Percentiles rank a stretch among this genome's conserved stretches.
phyloP scores from a whole-genome alignment of 106 monocot species.

The Allium fistulosum region DNA sequence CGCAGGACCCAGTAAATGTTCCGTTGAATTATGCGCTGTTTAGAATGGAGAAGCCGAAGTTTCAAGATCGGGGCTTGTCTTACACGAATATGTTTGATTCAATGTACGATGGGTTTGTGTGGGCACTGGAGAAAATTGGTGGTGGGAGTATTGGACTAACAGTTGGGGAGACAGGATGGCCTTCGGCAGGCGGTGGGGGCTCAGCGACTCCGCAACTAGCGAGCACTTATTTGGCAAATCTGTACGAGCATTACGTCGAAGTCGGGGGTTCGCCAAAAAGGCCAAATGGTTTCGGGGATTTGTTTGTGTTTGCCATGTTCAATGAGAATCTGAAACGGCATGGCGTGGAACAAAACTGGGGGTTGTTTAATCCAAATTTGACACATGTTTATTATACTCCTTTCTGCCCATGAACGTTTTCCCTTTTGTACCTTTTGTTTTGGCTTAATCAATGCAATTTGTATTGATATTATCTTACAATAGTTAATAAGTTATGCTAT shows the following conservation, averaged over 20 bases:
- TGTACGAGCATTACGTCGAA: not conserved
- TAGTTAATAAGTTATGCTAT: too few species aligned
- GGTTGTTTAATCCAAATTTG: not conserved
- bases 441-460: too few species aligned
- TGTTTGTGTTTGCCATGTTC: conserved; percentile 14
- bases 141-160: not conserved
- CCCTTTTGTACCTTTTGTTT: too few species aligned
- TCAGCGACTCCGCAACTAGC: conserved; percentile 15
- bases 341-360: conserved; percentile 11
- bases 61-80: conserved; percentile 6
- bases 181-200: conserved; percentile 22
- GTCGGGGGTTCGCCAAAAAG: conserved; percentile 8
- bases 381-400: too few species aligned
- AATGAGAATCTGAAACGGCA: conserved; percentile 11
- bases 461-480: too few species aligned
- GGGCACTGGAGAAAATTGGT: conserved; percentile 24
- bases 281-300: conserved; percentile 1
- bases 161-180: conserved; percentile 25
- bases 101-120: conserved; percentile 15
- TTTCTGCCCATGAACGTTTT: too few species aligned
- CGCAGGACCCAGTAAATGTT: not conserved
- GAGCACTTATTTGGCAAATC: conserved; percentile 12
- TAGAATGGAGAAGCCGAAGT: not conserved
- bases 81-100: conserved; percentile 26
- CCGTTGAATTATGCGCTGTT: conserved; percentile 8